A percentile compares a stretch with the other conserved stretches of the same genome.
These are phyloP conservation scores for Fusarium sp. DNA, from an alignment of 2,329 filamentous ascomycete genomes.

Conservation along the genomic window DNA sequence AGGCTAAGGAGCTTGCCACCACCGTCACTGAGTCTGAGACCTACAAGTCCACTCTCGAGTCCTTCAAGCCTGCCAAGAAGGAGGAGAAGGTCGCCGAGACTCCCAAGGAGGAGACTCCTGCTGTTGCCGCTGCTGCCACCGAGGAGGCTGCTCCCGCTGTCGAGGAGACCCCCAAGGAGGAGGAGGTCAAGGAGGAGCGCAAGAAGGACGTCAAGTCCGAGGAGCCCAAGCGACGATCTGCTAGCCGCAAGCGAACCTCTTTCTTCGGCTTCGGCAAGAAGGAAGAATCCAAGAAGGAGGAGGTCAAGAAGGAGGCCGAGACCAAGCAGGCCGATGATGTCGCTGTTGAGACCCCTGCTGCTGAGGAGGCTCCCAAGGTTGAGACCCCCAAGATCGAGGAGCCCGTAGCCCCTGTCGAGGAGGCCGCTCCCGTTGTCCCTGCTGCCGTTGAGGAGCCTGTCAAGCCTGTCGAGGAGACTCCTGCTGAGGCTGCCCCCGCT, in stretches of 20 bases:
- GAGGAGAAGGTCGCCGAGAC: constrained; percentile 58
- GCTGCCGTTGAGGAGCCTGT: constrained; percentile 56
- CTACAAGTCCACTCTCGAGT: constrained; percentile 90
- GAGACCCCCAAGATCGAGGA: constrained; percentile 67
- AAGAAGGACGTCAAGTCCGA: constrained; percentile 67
- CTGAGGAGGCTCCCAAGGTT: constrained; percentile 54
- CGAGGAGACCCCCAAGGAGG: constrained; percentile 57
- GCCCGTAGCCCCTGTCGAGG: constrained; percentile 58
- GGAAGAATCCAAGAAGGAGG: constrained; percentile 61
- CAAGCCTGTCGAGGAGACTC: constrained; percentile 55
- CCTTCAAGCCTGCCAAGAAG: constrained; percentile 69
- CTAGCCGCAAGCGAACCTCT: constrained; percentile 75
- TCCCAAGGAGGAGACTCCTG: constrained; percentile 53
- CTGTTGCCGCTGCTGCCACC: constrained; percentile 51
- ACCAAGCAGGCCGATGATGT: constrained; percentile 55
- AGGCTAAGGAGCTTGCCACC: constrained; percentile 86
- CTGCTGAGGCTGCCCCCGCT: constrained; percentile 53
- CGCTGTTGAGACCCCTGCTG: constrained; percentile 51
- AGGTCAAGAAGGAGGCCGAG: constrained; percentile 64
- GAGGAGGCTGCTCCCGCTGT: constrained; percentile 42
- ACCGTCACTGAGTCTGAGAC: constrained; percentile 82
- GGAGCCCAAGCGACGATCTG: constrained; percentile 73
- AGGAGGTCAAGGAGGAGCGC: constrained; percentile 55
- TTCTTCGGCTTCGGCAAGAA: constrained; percentile 76
- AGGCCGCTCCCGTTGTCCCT: constrained; percentile 57